Conservation (phyloP, 2,329 filamentous ascomycete genomes). For the Pseudogymnoascus sp. region DNA sequence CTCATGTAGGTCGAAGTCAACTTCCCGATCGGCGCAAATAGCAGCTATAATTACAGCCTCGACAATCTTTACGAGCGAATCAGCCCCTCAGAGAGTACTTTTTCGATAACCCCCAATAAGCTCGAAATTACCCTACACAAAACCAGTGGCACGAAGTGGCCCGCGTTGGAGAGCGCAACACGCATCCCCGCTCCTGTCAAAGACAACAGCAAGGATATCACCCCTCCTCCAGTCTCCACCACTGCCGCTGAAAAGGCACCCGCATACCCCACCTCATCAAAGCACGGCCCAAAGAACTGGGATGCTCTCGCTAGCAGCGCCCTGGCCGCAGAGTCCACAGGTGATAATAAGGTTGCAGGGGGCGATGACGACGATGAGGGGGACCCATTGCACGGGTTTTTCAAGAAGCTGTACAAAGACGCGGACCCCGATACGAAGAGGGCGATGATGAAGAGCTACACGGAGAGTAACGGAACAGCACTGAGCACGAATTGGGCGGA, state of each 20-base stretch:
- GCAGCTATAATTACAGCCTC: conserved; percentile 53
- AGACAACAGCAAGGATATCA: conserved; percentile 6
- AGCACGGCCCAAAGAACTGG: conserved; percentile 81
- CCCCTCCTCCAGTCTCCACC: conserved; percentile 5
- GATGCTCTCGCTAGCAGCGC: conserved; percentile 60
- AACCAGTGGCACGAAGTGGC: conserved; percentile 40
- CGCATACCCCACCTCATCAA: conserved; percentile 80
- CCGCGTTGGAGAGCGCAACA: conserved; percentile 19
- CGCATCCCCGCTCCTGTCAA: background rate
- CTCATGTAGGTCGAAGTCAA: conserved; percentile 43
- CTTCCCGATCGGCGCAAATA: conserved; percentile 46
- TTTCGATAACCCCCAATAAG: conserved; percentile 66
- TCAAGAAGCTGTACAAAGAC: conserved; percentile 77
- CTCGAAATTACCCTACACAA: conserved; percentile 72
- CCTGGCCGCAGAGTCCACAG: conserved; percentile 31
- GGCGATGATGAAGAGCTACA: conserved; percentile 97
- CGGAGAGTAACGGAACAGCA: conserved; percentile 87
- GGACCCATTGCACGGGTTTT: conserved; percentile 71
- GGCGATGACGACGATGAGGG: conserved; percentile 52
- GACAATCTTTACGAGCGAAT: conserved; percentile 62
- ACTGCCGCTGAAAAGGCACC: conserved; percentile 14
- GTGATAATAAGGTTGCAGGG: conserved; percentile 34
- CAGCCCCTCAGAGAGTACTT: conserved; percentile 52
- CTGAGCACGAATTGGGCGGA: conserved; percentile 89
- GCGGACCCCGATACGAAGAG: conserved; percentile 73